Conservation (phyloP, 148 eudicot species). For the Chenopodium berlandieri region DNA sequence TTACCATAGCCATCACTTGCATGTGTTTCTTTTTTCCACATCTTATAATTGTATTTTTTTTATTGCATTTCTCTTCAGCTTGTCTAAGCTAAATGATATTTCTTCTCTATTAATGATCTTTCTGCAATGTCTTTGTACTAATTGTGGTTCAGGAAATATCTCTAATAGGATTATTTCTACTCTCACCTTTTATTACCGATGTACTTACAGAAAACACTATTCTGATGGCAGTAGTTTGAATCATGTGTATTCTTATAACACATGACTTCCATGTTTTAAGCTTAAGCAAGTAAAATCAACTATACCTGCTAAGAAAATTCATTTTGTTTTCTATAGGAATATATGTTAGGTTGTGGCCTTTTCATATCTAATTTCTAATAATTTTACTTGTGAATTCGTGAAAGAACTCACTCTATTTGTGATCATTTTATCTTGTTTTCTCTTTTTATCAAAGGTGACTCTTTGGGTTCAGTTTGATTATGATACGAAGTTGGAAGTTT, state of each 20-base stretch:
- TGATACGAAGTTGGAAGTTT: not conserved
- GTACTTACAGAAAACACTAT: not conserved
- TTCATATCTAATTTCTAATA: too few relatives aligned
- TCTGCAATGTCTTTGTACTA: not conserved
- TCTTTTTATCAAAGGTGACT: not conserved
- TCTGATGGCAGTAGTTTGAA: not conserved
- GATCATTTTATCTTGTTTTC: not conserved
- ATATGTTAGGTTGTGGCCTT: too few relatives aligned
- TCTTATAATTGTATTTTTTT: not conserved
- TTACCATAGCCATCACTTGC: not conserved
- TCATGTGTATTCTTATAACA: not conserved
- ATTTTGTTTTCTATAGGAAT: not conserved
- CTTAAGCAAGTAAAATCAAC: not conserved
- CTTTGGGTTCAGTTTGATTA: not conserved
- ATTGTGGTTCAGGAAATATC: not conserved
- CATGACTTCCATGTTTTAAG: not conserved
- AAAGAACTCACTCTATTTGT: not conserved
- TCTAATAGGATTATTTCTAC: not conserved
- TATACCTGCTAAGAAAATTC: not conserved
- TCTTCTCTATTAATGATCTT: not conserved
- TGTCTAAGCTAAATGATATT: not conserved
- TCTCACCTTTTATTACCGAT: not conserved
- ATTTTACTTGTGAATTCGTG: too few relatives aligned
- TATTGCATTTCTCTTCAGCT: constrained; percentile 1
- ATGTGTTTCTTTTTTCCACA: not conserved